Percentiles rank a stretch among this genome's conserved stretches.
Evolutionary conservation across 2,329 filamentous ascomycete genomes (phyloP).

Genomic region (Grosmannia huntii): DNA sequence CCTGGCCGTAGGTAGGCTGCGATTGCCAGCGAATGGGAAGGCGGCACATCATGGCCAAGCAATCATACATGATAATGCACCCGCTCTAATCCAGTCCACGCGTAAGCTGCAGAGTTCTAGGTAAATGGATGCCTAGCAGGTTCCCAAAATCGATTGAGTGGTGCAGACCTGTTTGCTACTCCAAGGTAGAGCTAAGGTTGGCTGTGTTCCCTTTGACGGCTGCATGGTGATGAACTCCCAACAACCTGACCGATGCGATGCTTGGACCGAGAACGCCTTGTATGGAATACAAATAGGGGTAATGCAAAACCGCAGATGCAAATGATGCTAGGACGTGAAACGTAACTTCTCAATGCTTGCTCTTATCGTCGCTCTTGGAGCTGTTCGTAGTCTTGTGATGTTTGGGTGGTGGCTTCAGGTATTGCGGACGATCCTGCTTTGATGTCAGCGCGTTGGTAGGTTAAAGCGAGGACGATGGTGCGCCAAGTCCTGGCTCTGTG

Average conservation of each 20-base stretch:
- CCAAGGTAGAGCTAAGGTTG: not conserved
- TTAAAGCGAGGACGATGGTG: not conserved
- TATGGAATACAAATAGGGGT: too few relatives aligned
- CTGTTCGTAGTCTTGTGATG: slow-evolving; percentile 10
- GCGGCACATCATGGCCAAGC: too few relatives aligned
- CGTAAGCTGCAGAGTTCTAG: not conserved
- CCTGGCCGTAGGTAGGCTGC: not conserved
- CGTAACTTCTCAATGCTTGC: slow-evolving; percentile 1
- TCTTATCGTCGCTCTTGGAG: slow-evolving; percentile 4
- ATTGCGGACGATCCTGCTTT: slow-evolving; percentile 7
- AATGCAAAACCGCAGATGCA: not conserved
- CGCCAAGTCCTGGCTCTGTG: not conserved
- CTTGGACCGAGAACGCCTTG: not conserved
- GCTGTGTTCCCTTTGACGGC: not conserved
- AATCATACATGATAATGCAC: not conserved
- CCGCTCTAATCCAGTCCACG: not conserved
- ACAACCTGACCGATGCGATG: not conserved
- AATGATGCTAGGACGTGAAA: not conserved
- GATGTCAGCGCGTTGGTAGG: not conserved
- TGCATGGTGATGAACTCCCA: not conserved
- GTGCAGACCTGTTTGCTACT: not conserved
- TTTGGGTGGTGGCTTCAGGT: slow-evolving; percentile 9
- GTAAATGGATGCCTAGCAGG: not conserved
- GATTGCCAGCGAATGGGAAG: too few relatives aligned
- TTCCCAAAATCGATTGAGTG: not conserved